These are phyloP conservation scores for Lagerstroemia speciosa DNA, from an alignment of 345 rosid genomes.

Conservation along the genomic window DNA sequence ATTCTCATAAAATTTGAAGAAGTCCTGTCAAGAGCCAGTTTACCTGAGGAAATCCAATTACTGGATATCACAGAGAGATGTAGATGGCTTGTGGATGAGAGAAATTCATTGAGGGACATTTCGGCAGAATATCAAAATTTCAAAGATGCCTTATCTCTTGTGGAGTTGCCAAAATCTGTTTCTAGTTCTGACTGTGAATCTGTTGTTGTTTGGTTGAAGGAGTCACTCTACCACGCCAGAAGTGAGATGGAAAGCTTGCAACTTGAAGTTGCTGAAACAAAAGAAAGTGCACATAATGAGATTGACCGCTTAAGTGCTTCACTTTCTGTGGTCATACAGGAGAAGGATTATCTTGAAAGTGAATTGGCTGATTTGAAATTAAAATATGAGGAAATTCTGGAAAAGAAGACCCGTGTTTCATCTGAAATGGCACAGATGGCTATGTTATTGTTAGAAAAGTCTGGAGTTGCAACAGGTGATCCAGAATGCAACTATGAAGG, in stretches of 20 bases:
- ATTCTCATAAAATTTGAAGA: conserved; percentile 48
- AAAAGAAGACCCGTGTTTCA: conserved; percentile 30
- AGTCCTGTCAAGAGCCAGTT: conserved; percentile 32
- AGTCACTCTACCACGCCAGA: conserved; percentile 45
- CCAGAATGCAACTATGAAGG: conserved; percentile 18
- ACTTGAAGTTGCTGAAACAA: conserved; percentile 33
- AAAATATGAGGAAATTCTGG: conserved; percentile 33
- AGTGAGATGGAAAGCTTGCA: conserved; percentile 39
- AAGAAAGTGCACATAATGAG: conserved; percentile 34
- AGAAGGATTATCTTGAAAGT: conserved; percentile 42
- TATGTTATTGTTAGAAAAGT: conserved; percentile 43
- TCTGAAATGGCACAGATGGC: conserved; percentile 52
- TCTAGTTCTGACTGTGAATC: conserved; percentile 48
- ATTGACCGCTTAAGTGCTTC: conserved; percentile 48
- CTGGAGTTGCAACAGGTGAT: conserved; percentile 36
- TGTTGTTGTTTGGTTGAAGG: conserved; percentile 57
- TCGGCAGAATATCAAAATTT: conserved; percentile 45
- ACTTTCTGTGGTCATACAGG: conserved; percentile 50
- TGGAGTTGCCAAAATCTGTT: conserved; percentile 55
- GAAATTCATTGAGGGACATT: conserved; percentile 35
- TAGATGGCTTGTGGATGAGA: conserved; percentile 63
- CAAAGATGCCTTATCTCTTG: conserved; percentile 40
- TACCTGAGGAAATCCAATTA: conserved; percentile 50
- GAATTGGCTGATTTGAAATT: conserved; percentile 35
- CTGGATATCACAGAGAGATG: conserved; percentile 43